Evolutionary conservation across 2,329 filamentous ascomycete species (phyloP), one percentile per base, ranked within the genome.

Genomic region (Fusarium avenaceum): DNA sequence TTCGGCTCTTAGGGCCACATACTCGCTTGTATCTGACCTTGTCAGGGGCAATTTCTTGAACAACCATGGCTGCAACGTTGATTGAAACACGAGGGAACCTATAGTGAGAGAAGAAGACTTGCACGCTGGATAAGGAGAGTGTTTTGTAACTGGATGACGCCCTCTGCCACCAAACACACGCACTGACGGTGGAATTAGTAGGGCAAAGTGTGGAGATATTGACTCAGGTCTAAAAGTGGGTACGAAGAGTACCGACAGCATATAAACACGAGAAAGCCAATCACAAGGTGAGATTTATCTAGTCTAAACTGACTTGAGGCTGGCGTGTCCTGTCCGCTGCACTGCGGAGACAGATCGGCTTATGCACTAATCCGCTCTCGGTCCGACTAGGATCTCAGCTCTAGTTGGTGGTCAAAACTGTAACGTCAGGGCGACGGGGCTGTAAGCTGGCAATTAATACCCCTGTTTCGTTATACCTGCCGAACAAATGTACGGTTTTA

Each of bases 231-330:
- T 5, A 32, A 32, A 32, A 15, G 30, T 32, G 33, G 33, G 33
- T 17, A 8, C 15, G 17, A 13, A 39, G 5, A 22, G 17, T 33
- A 19, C 2, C 6, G 46, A 33, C 17, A 24, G 5, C 4, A 24
- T 7, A 28, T 1, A 19, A n/a, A 38, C 24, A 49, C 46, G 46
- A 2, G 17, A 0, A 49, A 49, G 17, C 46, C 32, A 49, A 49
- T 49, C 0, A 49, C 0, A 28, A 3, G 7, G 0, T 2, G 7
- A 4, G 6, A 2, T 11, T 4, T 0, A 15, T 0, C 0, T n/a
- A 17, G 32, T 3, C 17, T 38, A 20, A 28, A 2, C 22, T 14
- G 1, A 28, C 22, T 11, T 15, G 5, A 4, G 17, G 17, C 32
- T 33, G 15, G 32, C 2, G 32, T 33, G 14, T 33, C 2, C 2